Percentiles rank a stretch among this genome's conserved stretches.
These are phyloP conservation scores for Corchorus capsularis DNA, from an alignment of 345 rosid genomes.

Conservation along the genomic window DNA sequence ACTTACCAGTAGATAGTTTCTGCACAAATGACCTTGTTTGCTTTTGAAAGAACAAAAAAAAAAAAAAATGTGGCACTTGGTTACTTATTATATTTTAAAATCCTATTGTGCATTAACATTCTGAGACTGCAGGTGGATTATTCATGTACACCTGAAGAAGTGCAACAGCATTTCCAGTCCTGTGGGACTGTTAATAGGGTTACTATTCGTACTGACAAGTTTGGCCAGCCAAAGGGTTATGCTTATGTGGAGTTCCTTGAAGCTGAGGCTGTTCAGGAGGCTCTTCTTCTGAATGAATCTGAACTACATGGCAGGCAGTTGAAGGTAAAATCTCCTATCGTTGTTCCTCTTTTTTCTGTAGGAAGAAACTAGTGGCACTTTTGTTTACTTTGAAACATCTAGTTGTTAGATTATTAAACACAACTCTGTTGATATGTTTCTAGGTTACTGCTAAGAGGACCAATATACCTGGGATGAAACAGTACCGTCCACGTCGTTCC, in stretches of 20 bases:
- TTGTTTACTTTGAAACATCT: not conserved
- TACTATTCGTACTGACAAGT: conserved; percentile 72
- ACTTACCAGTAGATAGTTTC: not conserved
- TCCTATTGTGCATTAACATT: not conserved
- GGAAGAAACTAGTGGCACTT: not conserved
- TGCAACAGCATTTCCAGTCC: conserved; percentile 76
- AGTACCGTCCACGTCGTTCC: conserved; percentile 53
- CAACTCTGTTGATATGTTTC: not conserved
- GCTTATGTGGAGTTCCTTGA: conserved; percentile 81
- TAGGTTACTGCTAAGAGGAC: conserved; percentile 71
- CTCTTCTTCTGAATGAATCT: conserved; percentile 65
- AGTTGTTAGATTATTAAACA: not conserved
- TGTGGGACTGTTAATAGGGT: conserved; percentile 78
- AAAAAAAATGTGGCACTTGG: not conserved
- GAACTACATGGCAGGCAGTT: conserved; percentile 72
- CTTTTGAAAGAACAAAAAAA: not conserved
- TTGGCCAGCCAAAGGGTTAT: conserved; percentile 77
- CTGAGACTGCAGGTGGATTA: conserved; percentile 59
- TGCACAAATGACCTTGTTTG: conserved; percentile 12
- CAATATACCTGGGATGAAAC: conserved; percentile 82
- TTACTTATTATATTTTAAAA: not conserved
- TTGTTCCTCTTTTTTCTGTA: not conserved
- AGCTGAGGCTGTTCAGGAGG: conserved; percentile 66
- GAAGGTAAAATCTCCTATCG: conserved; percentile 43
- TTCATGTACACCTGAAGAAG: conserved; percentile 76